Percentiles rank a stretch among this genome's conserved stretches.
phyloP scores from a whole-genome alignment of 2,329 filamentous ascomycete genomes.

The Cladosporium sp. region DNA sequence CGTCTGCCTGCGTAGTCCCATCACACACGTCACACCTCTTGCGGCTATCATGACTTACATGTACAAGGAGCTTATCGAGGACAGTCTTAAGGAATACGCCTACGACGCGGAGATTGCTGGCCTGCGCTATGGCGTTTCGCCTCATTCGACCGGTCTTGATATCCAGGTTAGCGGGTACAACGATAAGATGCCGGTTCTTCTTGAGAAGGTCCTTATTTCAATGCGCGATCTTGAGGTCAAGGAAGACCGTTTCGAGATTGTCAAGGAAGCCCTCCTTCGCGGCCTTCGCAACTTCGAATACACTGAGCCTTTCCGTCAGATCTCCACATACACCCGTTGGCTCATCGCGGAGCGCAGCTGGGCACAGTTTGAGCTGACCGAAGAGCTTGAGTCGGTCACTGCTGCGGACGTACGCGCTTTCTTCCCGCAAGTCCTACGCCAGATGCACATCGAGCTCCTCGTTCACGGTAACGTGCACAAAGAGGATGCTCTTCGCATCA shows the following conservation, averaged over 20 bases:
- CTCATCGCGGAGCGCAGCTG: slow-evolving; percentile 72
- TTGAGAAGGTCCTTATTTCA: slow-evolving; percentile 81
- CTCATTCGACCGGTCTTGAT: slow-evolving; percentile 68
- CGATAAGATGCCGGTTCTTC: slow-evolving; percentile 84
- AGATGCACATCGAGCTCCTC: slow-evolving; percentile 82
- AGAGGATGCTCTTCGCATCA: slow-evolving; percentile 82
- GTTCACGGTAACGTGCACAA: slow-evolving; percentile 92
- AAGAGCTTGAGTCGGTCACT: slow-evolving; percentile 70
- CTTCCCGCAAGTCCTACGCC: slow-evolving; percentile 72
- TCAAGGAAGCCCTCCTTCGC: slow-evolving; percentile 77
- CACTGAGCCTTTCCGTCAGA: slow-evolving; percentile 82
- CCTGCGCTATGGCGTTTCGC: slow-evolving; percentile 72
- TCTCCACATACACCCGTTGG: slow-evolving; percentile 76
- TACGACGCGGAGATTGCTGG: slow-evolving; percentile 95
- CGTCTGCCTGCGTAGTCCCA: slow-evolving; percentile 71
- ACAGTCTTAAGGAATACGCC: slow-evolving; percentile 85
- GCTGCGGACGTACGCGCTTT: slow-evolving; percentile 70
- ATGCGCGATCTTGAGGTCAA: slow-evolving; percentile 80
- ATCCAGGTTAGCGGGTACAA: slow-evolving; percentile 87
- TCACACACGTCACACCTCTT: slow-evolving; percentile 73
- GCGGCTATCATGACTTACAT: slow-evolving; percentile 73
- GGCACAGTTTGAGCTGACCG: slow-evolving; percentile 72
- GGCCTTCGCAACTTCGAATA: slow-evolving; percentile 82
- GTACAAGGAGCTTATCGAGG: slow-evolving; percentile 79
- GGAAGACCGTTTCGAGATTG: slow-evolving; percentile 82